A percentile compares a stretch with the other conserved stretches of the same genome.
phyloP scores from a whole-genome alignment of 495 filamentous ascomycete genomes.

The Neurospora sp. region DNA sequence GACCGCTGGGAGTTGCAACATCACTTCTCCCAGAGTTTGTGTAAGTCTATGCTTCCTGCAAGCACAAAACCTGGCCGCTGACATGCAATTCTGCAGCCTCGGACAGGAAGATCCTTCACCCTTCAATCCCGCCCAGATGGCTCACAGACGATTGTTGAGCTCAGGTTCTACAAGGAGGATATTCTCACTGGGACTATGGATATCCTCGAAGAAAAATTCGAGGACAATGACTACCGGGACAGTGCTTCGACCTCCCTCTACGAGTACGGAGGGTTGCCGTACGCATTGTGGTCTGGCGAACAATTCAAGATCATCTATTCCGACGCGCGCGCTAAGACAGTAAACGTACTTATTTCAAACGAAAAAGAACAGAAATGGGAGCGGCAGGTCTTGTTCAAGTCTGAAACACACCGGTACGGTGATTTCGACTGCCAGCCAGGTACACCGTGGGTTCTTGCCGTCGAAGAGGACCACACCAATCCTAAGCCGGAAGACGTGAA shows the following conservation, averaged over 20 bases:
- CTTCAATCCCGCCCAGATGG: slow-evolving; percentile 21
- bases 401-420: slow-evolving; percentile 25
- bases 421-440: slow-evolving; percentile 29
- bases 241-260: slow-evolving; percentile 33
- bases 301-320: slow-evolving; percentile 29
- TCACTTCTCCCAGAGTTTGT: slow-evolving; percentile 19
- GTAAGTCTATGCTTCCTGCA: slow-evolving; percentile 8
- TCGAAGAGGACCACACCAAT: slow-evolving; percentile 35
- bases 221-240: no score
- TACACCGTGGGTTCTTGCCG: slow-evolving; percentile 29
- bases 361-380: neutral
- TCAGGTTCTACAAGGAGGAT: neutral
- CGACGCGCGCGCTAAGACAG: slow-evolving; percentile 24
- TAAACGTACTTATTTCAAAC: slow-evolving; percentile 28
- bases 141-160: slow-evolving; percentile 27
- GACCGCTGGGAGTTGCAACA: slow-evolving; percentile 16
- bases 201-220: slow-evolving; percentile 15
- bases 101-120: slow-evolving; percentile 29
- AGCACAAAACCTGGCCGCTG: neutral
- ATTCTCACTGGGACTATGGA: slow-evolving; percentile 11
- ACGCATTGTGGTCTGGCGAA: slow-evolving; percentile 21
- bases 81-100: slow-evolving; percentile 6
- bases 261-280: slow-evolving; percentile 34
- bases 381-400: slow-evolving; percentile 17
- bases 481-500: slow-evolving; percentile 15